Conservation (phyloP, 2,329 filamentous ascomycete genomes). For the Parastagonospora avenae region DNA sequence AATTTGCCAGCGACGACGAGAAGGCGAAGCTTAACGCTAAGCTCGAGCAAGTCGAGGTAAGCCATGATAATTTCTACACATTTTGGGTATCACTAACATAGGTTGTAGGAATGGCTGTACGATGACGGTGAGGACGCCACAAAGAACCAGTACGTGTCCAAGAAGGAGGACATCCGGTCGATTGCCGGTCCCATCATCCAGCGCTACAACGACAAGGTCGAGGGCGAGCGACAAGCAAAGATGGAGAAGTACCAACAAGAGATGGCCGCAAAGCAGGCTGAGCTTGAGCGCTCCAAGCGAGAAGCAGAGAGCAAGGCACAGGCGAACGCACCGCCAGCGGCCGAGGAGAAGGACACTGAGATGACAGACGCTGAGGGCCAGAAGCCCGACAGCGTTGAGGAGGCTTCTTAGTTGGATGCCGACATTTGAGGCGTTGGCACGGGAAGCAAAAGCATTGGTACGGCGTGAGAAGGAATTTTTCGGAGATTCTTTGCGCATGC, state of each 20-base stretch:
- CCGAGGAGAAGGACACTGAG: slow-evolving; percentile 54
- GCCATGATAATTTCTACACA: slow-evolving; percentile 35
- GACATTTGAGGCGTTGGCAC: neutral
- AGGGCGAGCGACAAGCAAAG: slow-evolving; percentile 79
- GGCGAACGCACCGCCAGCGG: slow-evolving; percentile 45
- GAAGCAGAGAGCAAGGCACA: slow-evolving; percentile 72
- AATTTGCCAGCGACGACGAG: slow-evolving; percentile 89
- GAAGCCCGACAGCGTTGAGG: slow-evolving; percentile 48
- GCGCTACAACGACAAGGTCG: slow-evolving; percentile 92
- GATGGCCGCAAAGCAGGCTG: slow-evolving; percentile 65
- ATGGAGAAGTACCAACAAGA: slow-evolving; percentile 70
- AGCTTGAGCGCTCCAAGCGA: slow-evolving; percentile 76
- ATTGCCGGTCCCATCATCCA: slow-evolving; percentile 90
- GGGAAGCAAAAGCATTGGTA: slow-evolving; percentile 1
- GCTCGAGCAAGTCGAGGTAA: slow-evolving; percentile 84
- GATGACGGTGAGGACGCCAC: slow-evolving; percentile 94
- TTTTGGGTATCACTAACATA: slow-evolving; percentile 14
- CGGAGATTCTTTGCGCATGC: slow-evolving; percentile 5
- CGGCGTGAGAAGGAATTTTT: slow-evolving; percentile 10
- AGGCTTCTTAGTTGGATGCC: slow-evolving; percentile 29
- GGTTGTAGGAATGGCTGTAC: slow-evolving; percentile 88
- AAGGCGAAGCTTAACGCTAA: slow-evolving; percentile 84
- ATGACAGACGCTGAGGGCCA: slow-evolving; percentile 64
- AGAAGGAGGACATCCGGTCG: slow-evolving; percentile 93
- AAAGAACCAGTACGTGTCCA: slow-evolving; percentile 91